Evolutionary conservation across 75 land plant genomes (phyloP).

Genomic region (Cryptomeria japonica): DNA sequence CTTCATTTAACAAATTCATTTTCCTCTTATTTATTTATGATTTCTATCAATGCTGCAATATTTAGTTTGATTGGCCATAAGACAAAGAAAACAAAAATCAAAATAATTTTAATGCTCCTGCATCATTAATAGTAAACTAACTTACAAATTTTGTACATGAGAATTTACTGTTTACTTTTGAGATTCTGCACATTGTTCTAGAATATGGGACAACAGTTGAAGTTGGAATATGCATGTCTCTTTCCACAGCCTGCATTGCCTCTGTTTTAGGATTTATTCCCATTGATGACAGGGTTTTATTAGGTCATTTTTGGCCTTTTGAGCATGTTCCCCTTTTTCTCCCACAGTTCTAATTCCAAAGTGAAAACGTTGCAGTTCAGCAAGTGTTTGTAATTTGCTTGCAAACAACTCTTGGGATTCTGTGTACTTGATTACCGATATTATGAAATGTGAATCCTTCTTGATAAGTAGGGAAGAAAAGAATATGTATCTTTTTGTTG

Average conservation of each 20-base stretch:
- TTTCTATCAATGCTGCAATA: no score
- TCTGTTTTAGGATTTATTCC: neutral
- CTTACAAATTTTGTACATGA: neutral
- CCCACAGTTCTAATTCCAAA: neutral
- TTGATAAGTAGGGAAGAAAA: neutral
- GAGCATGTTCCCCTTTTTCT: neutral
- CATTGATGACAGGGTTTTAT: neutral
- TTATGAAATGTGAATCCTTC: neutral
- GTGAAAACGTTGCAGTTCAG: neutral
- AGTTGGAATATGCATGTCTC: neutral
- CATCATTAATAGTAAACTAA: neutral
- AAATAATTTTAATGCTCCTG: no score
- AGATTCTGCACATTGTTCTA: neutral
- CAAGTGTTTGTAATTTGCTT: neutral
- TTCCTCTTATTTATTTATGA: no score
- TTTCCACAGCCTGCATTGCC: neutral
- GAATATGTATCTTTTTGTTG: neutral
- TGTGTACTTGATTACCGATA: neutral
- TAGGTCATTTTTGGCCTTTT: neutral
- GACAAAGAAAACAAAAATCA: no score
- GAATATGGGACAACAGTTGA: neutral
- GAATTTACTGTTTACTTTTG: neutral
- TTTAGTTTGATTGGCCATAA: no score
- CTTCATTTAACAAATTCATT: no score
- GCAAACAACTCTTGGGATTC: neutral